phyloP scores from a whole-genome alignment of 1,284 basidiomycete species.

The Sphagnurus paluster region DNA sequence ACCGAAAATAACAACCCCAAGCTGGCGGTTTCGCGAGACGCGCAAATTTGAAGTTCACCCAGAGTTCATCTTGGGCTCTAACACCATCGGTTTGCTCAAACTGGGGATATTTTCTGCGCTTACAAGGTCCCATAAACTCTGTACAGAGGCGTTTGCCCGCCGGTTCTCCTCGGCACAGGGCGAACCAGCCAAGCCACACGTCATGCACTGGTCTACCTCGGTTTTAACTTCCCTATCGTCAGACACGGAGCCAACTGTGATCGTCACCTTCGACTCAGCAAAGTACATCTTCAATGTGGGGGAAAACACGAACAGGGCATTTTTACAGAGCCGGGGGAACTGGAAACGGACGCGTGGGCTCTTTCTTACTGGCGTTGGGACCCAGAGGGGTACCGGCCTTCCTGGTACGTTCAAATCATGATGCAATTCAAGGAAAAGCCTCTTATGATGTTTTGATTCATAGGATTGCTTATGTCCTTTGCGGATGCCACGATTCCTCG shows the following conservation, averaged over 20 bases:
- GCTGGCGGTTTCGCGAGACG: neutral
- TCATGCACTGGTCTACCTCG: constrained; percentile 62
- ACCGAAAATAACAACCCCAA: constrained; percentile 7
- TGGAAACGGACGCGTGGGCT: constrained; percentile 68
- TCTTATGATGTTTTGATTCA: neutral
- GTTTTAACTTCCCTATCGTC: constrained; percentile 59
- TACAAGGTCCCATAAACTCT: constrained; percentile 3
- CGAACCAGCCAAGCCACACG: constrained; percentile 4
- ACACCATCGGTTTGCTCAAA: constrained; percentile 12
- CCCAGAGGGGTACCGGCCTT: constrained; percentile 65
- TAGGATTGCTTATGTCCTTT: constrained; percentile 81
- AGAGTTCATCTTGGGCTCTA: constrained; percentile 6
- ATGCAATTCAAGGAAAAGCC: neutral
- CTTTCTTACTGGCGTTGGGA: constrained; percentile 71
- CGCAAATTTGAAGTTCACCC: constrained; percentile 2
- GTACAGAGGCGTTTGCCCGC: constrained; percentile 4
- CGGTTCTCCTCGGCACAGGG: constrained; percentile 5
- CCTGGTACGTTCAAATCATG: constrained; percentile 48
- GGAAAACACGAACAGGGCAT: constrained; percentile 77
- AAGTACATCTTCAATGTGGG: constrained; percentile 88
- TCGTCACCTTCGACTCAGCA: constrained; percentile 73
- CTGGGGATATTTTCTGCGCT: constrained; percentile 16
- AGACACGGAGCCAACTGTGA: constrained; percentile 77
- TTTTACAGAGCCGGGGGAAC: constrained; percentile 64
- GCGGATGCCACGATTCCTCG: constrained; percentile 68